These are phyloP conservation scores for Incumbomyces delicatus DNA, from an alignment of 2,329 filamentous ascomycete species.

Conservation along the genomic window DNA sequence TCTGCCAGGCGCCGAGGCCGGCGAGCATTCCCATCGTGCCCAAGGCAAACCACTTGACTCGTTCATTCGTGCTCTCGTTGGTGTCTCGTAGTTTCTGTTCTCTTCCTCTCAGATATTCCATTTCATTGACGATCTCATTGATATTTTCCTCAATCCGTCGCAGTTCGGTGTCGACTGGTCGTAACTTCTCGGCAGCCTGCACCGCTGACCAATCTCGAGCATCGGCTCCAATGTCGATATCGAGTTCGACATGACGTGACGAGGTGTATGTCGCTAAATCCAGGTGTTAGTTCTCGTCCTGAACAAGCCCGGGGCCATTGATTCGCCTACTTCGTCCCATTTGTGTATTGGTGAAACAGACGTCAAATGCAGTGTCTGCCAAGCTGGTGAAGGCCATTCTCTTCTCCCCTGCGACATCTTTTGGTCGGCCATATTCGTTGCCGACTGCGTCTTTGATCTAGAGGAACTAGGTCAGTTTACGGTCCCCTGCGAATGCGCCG, in stretches of 20 bases:
- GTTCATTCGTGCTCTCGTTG: constrained; percentile 98
- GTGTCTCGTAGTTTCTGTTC: constrained; percentile 97
- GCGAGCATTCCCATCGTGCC: constrained; percentile 85
- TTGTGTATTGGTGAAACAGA: constrained; percentile 86
- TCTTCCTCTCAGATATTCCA: constrained; percentile 84
- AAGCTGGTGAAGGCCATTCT: constrained; percentile 90
- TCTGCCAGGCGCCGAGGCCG: constrained; percentile 88
- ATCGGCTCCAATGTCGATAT: constrained; percentile 92
- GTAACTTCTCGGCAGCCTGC: constrained; percentile 92
- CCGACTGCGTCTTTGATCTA: constrained; percentile 92
- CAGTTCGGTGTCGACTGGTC: constrained; percentile 91
- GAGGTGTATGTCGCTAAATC: constrained; percentile 27
- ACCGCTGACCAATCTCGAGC: constrained; percentile 97
- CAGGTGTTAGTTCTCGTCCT: too few species aligned
- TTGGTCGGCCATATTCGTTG: constrained; percentile 89
- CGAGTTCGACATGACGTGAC: constrained; percentile 69
- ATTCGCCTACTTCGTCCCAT: constrained; percentile 55
- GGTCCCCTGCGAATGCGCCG: not conserved
- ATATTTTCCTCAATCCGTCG: constrained; percentile 87
- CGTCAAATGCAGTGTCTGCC: constrained; percentile 84
- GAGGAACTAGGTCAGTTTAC: constrained; percentile 7
- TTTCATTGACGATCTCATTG: constrained; percentile 77
- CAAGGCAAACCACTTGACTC: constrained; percentile 97
- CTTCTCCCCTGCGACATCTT: constrained; percentile 83
- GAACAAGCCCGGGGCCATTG: too few species aligned